These are phyloP conservation scores for Linnemannia zychae DNA, from an alignment of 192 early-diverging fungal genomes.

Conservation along the genomic window DNA sequence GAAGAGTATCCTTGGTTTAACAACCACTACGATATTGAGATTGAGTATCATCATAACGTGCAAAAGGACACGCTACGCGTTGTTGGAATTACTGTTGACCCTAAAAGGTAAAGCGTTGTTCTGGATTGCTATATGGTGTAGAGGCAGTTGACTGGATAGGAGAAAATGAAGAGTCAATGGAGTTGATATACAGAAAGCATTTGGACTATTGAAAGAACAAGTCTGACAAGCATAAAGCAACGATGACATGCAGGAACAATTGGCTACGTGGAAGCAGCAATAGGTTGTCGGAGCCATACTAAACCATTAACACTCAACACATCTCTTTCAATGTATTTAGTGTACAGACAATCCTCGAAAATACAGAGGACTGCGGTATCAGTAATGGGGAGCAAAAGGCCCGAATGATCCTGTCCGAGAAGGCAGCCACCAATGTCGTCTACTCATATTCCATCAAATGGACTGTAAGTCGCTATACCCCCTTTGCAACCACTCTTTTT, in stretches of 20 bases:
- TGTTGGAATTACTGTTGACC: slow-evolving; percentile 88
- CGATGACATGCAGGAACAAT: too few relatives aligned
- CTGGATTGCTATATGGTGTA: background rate
- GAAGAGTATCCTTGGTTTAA: slow-evolving; percentile 68
- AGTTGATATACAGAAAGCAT: too few relatives aligned
- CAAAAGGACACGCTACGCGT: slow-evolving; percentile 77
- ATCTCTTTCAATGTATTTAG: slow-evolving; percentile 2
- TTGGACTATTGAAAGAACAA: too few relatives aligned
- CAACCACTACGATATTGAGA: slow-evolving; percentile 92
- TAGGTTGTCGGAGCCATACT: background rate
- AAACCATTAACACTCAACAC: background rate
- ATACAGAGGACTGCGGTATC: slow-evolving; percentile 13
- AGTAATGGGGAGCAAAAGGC: background rate
- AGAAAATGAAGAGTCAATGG: background rate
- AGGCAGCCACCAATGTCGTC: slow-evolving; percentile 48
- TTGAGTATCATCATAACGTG: slow-evolving; percentile 84
- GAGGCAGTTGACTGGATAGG: too few relatives aligned
- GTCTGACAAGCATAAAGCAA: too few relatives aligned
- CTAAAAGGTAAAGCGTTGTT: slow-evolving; percentile 64
- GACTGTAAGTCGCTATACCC: slow-evolving; percentile 56
- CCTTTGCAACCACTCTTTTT: too few relatives aligned
- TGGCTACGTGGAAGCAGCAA: background rate
- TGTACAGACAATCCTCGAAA: slow-evolving; percentile 2
- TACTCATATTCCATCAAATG: slow-evolving; percentile 79
- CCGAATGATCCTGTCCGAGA: slow-evolving; percentile 17